These are phyloP conservation scores for Colletotrichum sp. DNA, from an alignment of 2,329 filamentous ascomycete species.

Conservation along the genomic window DNA sequence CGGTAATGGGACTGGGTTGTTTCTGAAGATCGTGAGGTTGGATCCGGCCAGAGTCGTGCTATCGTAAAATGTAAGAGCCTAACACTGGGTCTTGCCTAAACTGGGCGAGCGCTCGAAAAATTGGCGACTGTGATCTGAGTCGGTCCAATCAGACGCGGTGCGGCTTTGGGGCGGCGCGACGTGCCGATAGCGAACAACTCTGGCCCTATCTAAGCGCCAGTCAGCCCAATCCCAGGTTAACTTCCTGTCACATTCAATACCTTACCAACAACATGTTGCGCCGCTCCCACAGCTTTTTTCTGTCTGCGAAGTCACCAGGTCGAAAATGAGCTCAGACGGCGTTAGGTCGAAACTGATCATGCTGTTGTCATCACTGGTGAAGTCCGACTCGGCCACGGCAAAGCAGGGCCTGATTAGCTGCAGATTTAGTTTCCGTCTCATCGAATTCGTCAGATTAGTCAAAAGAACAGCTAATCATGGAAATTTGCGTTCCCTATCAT, in stretches of 20 bases:
- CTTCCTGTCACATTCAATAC: not conserved
- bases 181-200: not conserved
- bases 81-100: not conserved
- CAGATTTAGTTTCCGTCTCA: not conserved
- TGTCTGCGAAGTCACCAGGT: not conserved
- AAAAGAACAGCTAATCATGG: fast-evolving
- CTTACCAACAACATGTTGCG: not conserved
- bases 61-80: not conserved
- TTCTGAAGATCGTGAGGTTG: not conserved
- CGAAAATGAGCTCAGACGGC: too few relatives aligned
- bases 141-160: not conserved
- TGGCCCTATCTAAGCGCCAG: not conserved
- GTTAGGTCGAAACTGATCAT: not conserved
- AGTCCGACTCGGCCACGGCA: fast-evolving
- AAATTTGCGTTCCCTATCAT: not conserved
- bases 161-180: not conserved
- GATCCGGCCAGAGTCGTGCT: not conserved
- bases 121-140: not conserved
- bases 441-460: not conserved
- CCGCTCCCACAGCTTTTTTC: not conserved
- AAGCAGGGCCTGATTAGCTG: not conserved
- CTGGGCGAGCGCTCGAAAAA: not conserved
- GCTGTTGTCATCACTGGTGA: not conserved
- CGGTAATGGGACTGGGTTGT: too few relatives aligned
- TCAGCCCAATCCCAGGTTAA: not conserved